These are phyloP conservation scores for Candida dajiaensis DNA, from an alignment of 805 yeast species.

Conservation along the genomic window DNA sequence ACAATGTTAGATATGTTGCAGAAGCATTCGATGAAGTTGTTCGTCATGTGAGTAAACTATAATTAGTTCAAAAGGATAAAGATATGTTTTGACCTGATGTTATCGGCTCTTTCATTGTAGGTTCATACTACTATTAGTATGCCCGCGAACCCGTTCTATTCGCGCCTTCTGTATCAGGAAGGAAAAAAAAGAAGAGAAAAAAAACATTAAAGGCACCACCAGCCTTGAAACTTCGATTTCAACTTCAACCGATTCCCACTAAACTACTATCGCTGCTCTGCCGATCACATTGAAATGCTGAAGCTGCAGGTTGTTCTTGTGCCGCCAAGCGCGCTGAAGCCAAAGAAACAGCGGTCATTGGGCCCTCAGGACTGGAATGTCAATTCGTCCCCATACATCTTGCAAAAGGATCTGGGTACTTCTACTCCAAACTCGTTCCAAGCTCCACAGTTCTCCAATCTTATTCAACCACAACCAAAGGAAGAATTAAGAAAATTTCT, in stretches of 20 bases:
- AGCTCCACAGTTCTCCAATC: slow-evolving; percentile 1
- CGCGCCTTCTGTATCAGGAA: no score
- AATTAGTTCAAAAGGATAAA: background rate
- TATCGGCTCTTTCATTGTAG: no score
- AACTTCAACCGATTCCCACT: background rate
- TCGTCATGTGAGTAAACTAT: slow-evolving; percentile 22
- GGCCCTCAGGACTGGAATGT: background rate
- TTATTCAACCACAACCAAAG: slow-evolving; percentile 19
- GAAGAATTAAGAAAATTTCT: slow-evolving; percentile 47
- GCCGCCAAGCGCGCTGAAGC: slow-evolving; percentile 31
- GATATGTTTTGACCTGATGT: no score
- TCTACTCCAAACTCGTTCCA: slow-evolving; percentile 9
- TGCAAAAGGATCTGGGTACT: slow-evolving; percentile 3
- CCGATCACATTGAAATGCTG: slow-evolving; percentile 25
- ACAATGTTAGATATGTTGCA: slow-evolving; percentile 76
- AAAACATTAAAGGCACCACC: no score
- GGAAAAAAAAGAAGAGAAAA: no score
- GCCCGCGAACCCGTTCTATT: no score
- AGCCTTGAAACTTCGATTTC: no score
- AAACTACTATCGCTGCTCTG: no score
- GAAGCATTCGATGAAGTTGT: slow-evolving; percentile 77
- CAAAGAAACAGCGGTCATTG: background rate
- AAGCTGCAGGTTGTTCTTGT: slow-evolving; percentile 40
- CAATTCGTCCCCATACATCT: slow-evolving; percentile 8
- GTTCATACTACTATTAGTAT: no score